Base-by-base conservation (phyloP, 1,284 basidiomycete species). In the Meripilus lineatus region DNA sequence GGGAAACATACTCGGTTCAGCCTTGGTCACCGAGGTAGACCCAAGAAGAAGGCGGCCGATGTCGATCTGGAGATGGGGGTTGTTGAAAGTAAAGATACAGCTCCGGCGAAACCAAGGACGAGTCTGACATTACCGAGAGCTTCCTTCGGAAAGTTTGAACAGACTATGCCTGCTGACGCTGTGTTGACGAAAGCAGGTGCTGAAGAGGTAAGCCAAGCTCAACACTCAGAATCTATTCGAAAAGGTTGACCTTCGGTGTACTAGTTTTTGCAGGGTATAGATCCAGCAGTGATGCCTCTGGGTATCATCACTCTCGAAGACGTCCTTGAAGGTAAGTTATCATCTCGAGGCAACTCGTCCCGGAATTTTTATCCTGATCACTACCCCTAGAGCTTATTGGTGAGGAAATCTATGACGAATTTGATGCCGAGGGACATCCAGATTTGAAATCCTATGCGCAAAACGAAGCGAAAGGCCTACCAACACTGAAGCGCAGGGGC, bases 271-370 rank as follows among this genome's bases (percentile, higher is more conserved):
- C 81, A 85, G 67, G 76, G 74, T 40, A 75, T 88, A 38, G 87
- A 84, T 60, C 83, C 75, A 1, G 77, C 81, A 23, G 72, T 87
- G 24, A 83, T 80, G 71, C 91, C 91, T 1, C 70, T 95, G 20
- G 93, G 93, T 47, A 92, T 95, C 59, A 94, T 95, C 52, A 95
- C 93, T 1, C 74, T 95, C 2, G 93, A 95, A 63, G 92, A 95
- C 53, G 89, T 95, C 14, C 71, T 95, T 7, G 92, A 95, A 77
- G 84, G 88, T 84, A 46, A 32, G 55, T 53, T n/a, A n/a, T 18
- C 17, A 36, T 18, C 28, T 40, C 53, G 47, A 30, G 22, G 45
- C 32, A 15, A 38, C 28, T 25, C 21, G 15, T 24, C 23, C 47
- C 23, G 25, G 6, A 26, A 23, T 8, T 46, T 11, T 18, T 43